These are phyloP conservation scores for Suillus ampliporus DNA, from an alignment of 768 basidiomycete genomes.

Conservation along the genomic window DNA sequence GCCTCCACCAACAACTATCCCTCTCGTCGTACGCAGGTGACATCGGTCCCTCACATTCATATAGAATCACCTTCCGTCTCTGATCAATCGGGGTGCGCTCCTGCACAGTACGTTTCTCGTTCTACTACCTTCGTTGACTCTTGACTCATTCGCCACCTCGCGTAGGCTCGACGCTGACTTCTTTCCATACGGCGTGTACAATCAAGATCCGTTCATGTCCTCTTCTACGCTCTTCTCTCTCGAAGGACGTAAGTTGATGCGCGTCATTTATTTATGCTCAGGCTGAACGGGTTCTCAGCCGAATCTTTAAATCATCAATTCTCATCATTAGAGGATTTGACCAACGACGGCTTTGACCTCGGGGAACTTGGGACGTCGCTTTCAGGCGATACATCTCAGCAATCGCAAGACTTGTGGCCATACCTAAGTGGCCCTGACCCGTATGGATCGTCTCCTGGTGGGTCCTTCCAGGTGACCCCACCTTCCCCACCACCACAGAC, in stretches of 20 bases:
- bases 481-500: not conserved
- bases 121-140: not conserved
- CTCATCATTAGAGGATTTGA: not conserved
- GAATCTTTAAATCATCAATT: not conserved
- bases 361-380: not conserved
- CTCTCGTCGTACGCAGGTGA: not conserved
- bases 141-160: not conserved
- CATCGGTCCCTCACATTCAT: slow-evolving; percentile 1
- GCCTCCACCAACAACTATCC: not conserved
- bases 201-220: not conserved
- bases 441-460: not conserved
- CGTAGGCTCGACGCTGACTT: not conserved
- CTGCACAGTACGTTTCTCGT: not conserved
- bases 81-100: not conserved
- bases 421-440: slow-evolving; percentile 17
- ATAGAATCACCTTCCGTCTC: not conserved
- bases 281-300: not conserved
- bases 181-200: not conserved
- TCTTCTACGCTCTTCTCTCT: not conserved
- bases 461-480: slow-evolving; percentile 12
- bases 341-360: not conserved
- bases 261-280: not conserved
- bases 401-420: not conserved
- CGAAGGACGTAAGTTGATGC: not conserved
- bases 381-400: not conserved